These are phyloP conservation scores for Juncus inflexus DNA, from an alignment of 176 grass and related monocot genomes.

Conservation along the genomic window DNA sequence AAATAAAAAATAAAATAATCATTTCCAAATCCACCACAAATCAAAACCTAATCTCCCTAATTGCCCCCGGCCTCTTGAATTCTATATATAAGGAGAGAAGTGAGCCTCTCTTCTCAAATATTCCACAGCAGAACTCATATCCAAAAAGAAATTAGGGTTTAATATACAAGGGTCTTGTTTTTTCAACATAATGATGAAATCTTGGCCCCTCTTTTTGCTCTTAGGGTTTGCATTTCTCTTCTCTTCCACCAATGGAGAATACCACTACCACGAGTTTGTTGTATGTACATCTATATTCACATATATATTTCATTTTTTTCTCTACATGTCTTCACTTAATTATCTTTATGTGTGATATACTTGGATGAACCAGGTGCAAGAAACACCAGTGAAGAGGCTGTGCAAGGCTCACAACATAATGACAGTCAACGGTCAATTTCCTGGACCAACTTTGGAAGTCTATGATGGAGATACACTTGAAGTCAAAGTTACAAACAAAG, in stretches of 20 bases:
- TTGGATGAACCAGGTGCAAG: conserved; percentile 39
- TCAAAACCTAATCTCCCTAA: conserved; percentile 38
- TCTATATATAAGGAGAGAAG: conserved; percentile 10
- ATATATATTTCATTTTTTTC: not conserved
- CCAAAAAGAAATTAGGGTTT: not conserved
- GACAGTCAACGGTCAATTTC: conserved; percentile 79
- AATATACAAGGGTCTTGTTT: not conserved
- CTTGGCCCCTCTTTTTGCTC: not conserved
- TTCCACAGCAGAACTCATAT: conserved; percentile 6
- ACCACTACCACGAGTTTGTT: conserved; percentile 69
- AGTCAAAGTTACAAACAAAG: conserved; percentile 51
- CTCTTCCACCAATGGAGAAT: conserved; percentile 30
- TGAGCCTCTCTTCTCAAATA: not conserved
- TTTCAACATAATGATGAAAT: conserved; percentile 4
- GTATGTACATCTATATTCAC: conserved; percentile 24
- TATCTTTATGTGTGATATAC: not conserved
- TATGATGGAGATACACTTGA: conserved; percentile 56
- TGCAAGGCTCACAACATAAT: conserved; percentile 46
- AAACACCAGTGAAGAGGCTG: conserved; percentile 73
- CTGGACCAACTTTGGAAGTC: conserved; percentile 67
- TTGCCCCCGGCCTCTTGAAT: not conserved
- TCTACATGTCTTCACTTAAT: not conserved
- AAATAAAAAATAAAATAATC: conserved; percentile 2
- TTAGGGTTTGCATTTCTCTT: conserved; percentile 25
- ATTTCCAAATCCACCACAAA: conserved; percentile 6